phyloP scores from a whole-genome alignment of 371 early-diverging fungal genomes.

The Chytridiales sp. region DNA sequence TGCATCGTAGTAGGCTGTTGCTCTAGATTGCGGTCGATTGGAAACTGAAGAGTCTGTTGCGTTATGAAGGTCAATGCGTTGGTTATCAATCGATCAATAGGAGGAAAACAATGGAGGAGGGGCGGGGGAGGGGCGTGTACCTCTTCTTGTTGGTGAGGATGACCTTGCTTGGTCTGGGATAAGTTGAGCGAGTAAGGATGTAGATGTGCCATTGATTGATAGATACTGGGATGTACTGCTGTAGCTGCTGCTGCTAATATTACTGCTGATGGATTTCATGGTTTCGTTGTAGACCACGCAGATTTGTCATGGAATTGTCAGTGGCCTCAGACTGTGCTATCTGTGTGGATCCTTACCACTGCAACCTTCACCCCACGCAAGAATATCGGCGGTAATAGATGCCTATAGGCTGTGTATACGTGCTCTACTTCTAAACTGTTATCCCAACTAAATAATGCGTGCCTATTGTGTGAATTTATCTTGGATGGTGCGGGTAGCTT shows the following conservation, averaged over 20 bases:
- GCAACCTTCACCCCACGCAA: neutral
- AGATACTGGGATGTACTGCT: neutral
- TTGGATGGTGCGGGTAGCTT: neutral
- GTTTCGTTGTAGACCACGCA: neutral
- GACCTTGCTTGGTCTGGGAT: neutral
- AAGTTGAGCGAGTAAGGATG: neutral
- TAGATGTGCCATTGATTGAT: neutral
- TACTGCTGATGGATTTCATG: neutral
- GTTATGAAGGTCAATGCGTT: too few relatives aligned
- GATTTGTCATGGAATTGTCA: neutral
- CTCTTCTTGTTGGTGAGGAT: neutral
- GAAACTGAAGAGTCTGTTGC: too few relatives aligned
- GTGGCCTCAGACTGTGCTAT: neutral
- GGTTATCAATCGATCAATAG: too few relatives aligned
- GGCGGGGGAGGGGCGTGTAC: too few relatives aligned
- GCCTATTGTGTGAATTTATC: neutral
- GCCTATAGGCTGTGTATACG: neutral
- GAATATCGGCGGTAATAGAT: neutral
- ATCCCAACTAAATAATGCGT: neutral
- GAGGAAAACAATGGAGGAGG: too few relatives aligned
- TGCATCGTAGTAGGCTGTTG: too few relatives aligned
- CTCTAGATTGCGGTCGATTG: too few relatives aligned
- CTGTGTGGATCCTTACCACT: neutral
- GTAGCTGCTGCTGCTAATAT: neutral
- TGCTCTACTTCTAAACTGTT: too few relatives aligned